Conservation (phyloP, 2,329 filamentous ascomycete species). For the Venturia asperata region DNA sequence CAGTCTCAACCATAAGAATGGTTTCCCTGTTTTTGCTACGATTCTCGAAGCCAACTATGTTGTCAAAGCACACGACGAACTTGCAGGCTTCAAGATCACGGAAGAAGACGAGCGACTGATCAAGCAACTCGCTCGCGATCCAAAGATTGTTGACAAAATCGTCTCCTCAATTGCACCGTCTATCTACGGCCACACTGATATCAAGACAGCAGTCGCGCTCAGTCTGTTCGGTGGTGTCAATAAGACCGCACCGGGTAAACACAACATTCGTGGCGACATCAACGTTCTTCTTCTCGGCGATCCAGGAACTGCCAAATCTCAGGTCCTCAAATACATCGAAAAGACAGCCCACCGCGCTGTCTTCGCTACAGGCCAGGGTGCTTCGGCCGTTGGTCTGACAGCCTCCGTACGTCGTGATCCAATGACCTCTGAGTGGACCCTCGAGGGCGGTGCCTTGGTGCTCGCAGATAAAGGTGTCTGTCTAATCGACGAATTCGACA, state of each 20-base stretch:
- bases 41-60: conserved; percentile 97
- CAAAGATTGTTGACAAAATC: conserved; percentile 86
- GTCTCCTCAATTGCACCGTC: conserved; percentile 90
- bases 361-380: conserved; percentile 95
- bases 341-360: conserved; percentile 95
- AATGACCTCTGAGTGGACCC: conserved; percentile 91
- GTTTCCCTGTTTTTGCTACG: conserved; percentile 96
- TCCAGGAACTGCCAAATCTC: conserved; percentile 95
- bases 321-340: conserved; percentile 94
- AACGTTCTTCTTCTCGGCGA: conserved; percentile 95
- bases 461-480: conserved; percentile 92
- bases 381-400: conserved; percentile 93
- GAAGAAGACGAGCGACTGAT: conserved; percentile 93
- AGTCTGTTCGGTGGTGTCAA: conserved; percentile 92
- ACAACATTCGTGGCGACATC: conserved; percentile 92
- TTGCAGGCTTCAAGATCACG: conserved; percentile 90
- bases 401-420: conserved; percentile 94
- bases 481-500: conserved; percentile 98
- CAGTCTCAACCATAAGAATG: conserved; percentile 95
- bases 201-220: conserved; percentile 93
- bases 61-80: conserved; percentile 93
- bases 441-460: conserved; percentile 92
- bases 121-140: conserved; percentile 77
- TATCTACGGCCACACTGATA: conserved; percentile 93
- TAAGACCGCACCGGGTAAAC: conserved; percentile 81